These are phyloP conservation scores for Phytophthora brassicae DNA, from an alignment of 352 stramenopile genomes.

Conservation along the genomic window DNA sequence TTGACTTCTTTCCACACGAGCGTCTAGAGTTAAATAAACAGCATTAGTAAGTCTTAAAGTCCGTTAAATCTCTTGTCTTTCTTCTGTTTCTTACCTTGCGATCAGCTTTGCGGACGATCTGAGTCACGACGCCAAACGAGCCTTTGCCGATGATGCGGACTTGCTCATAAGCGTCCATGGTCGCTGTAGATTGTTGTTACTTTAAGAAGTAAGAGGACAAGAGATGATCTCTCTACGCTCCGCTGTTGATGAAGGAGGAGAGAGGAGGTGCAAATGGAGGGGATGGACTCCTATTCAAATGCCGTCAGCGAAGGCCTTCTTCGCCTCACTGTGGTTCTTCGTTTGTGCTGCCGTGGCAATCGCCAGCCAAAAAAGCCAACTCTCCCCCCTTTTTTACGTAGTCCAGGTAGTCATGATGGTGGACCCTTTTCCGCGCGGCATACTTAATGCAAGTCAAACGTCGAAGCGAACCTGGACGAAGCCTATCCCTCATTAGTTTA, in stretches of 20 bases:
- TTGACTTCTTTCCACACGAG: slow-evolving; percentile 94
- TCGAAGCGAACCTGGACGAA: background rate
- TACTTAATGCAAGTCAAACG: slow-evolving; percentile 15
- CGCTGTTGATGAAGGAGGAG: background rate
- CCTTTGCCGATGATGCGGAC: slow-evolving; percentile 90
- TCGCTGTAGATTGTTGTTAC: too few species aligned
- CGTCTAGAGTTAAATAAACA: slow-evolving; percentile 50
- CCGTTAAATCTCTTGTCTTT: too few species aligned
- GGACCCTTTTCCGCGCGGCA: slow-evolving; percentile 13
- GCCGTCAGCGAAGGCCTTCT: slow-evolving; percentile 12
- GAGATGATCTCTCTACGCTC: background rate
- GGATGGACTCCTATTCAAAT: slow-evolving; percentile 10
- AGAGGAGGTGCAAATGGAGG: slow-evolving; percentile 1
- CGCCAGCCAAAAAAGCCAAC: slow-evolving; percentile 18
- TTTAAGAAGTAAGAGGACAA: background rate
- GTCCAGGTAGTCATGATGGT: slow-evolving; percentile 4
- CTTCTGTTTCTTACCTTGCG: slow-evolving; percentile 67
- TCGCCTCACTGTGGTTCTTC: slow-evolving; percentile 42
- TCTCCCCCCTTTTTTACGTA: slow-evolving; percentile 5
- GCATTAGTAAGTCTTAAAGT: too few species aligned
- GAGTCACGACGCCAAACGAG: slow-evolving; percentile 90
- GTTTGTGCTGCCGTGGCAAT: slow-evolving; percentile 31
- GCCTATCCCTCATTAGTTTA: slow-evolving; percentile 18
- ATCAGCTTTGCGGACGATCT: slow-evolving; percentile 89
- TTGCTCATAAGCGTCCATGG: slow-evolving; percentile 89